A percentile compares a stretch with the other conserved stretches of the same genome.
Evolutionary conservation across 2,329 filamentous ascomycete genomes (phyloP).

Genomic region (Ophiostoma triangulosporum): DNA sequence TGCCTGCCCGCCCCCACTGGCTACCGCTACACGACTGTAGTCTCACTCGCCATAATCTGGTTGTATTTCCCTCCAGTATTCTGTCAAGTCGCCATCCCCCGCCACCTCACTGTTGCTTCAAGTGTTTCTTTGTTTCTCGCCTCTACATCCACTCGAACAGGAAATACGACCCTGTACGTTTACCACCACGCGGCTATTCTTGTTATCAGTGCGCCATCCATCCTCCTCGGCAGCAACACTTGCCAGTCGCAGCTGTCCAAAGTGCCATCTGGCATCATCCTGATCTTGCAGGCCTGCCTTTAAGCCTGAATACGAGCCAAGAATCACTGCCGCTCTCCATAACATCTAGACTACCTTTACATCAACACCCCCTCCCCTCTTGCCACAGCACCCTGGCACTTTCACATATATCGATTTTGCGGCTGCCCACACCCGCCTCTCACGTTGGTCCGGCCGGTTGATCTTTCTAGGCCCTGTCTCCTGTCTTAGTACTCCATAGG

Average conservation of each 20-base stretch:
- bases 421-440: slow-evolving; percentile 2
- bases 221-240: background rate
- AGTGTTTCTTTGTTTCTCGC: background rate
- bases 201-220: background rate
- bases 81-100: background rate
- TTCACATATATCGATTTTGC: slow-evolving; percentile 2
- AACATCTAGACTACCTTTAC: background rate
- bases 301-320: background rate
- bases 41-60: slow-evolving; percentile 3
- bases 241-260: background rate
- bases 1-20: slow-evolving; percentile 5
- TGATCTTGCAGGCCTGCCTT: background rate
- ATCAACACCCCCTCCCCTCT: background rate
- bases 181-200: background rate
- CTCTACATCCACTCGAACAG: background rate
- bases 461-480: slow-evolving; percentile 1
- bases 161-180: background rate
- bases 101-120: background rate
- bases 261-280: background rate
- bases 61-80: background rate
- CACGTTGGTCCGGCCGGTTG: slow-evolving; percentile 4
- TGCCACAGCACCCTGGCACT: background rate
- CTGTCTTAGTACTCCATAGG: slow-evolving; percentile 3
- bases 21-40: slow-evolving; percentile 6
- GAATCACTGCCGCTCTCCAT: background rate